These are phyloP conservation scores for Alternaria sp. DNA, from an alignment of 2,329 filamentous ascomycete species.

Conservation along the genomic window DNA sequence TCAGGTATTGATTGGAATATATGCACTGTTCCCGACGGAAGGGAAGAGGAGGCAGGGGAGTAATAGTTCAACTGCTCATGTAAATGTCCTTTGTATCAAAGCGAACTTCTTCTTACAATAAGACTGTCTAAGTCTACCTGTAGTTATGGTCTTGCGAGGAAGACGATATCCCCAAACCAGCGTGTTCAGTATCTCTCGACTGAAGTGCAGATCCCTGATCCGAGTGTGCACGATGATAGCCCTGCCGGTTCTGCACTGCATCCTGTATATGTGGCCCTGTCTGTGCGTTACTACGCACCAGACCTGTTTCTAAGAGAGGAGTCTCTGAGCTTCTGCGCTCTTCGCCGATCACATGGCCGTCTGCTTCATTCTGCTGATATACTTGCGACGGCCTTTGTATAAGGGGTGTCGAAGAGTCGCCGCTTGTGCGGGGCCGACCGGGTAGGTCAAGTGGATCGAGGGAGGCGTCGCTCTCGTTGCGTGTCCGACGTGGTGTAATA, in stretches of 20 bases:
- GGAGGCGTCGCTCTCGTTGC: neutral
- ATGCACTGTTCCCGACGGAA: too few species aligned
- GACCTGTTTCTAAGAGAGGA: neutral
- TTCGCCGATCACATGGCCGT: too few species aligned
- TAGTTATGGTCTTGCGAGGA: neutral
- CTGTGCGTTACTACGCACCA: neutral
- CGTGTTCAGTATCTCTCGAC: neutral
- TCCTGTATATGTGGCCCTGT: neutral
- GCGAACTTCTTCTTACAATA: neutral
- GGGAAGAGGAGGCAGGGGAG: too few species aligned
- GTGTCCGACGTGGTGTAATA: neutral
- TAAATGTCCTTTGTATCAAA: neutral
- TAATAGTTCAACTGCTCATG: neutral
- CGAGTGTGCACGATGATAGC: neutral
- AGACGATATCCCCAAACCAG: neutral
- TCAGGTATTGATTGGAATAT: too few species aligned
- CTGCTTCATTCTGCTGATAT: neutral
- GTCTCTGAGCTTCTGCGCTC: neutral
- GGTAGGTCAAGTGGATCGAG: neutral
- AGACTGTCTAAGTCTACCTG: neutral
- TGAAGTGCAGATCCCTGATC: neutral
- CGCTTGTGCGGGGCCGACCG: neutral
- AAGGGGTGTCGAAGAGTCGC: neutral
- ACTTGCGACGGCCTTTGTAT: neutral
- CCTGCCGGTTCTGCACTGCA: neutral